Evolutionary conservation across 768 basidiomycete genomes (phyloP).

Genomic region (Mycena chlorophos): DNA sequence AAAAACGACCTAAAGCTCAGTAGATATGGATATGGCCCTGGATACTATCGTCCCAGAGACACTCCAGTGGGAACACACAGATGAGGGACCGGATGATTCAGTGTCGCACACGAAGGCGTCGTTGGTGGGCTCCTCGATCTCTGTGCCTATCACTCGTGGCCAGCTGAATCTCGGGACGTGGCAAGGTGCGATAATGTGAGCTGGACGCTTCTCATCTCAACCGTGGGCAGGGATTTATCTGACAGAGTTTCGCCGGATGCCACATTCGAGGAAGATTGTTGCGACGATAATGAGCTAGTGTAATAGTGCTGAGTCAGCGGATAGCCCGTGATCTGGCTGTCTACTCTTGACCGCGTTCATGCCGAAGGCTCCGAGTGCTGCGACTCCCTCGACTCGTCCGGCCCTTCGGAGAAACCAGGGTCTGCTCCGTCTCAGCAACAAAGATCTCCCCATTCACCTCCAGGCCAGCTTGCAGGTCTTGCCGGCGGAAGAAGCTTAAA

Average conservation of each 20-base stretch:
- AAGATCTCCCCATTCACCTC: constrained; percentile 1
- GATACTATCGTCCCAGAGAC: constrained; percentile 86
- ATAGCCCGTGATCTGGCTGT: neutral
- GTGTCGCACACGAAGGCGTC: constrained; percentile 67
- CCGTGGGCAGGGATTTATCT: constrained; percentile 79
- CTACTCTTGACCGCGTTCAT: constrained; percentile 36
- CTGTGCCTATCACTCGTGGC: constrained; percentile 80
- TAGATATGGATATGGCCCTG: constrained; percentile 96
- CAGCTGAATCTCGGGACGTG: constrained; percentile 84
- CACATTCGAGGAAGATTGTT: constrained; percentile 70
- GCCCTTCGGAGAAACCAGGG: constrained; percentile 82
- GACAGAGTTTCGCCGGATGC: constrained; percentile 73
- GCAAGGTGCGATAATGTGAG: constrained; percentile 60
- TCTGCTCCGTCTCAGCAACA: neutral
- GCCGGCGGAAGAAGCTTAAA: constrained; percentile 86
- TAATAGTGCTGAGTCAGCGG: neutral
- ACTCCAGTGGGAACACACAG: constrained; percentile 81
- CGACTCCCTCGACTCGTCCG: constrained; percentile 45
- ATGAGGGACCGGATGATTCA: constrained; percentile 85
- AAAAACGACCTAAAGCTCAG: no score
- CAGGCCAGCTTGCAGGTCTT: constrained; percentile 74
- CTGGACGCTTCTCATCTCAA: neutral
- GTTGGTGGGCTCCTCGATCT: constrained; percentile 78
- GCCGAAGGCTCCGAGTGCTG: constrained; percentile 62
- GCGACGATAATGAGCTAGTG: constrained; percentile 70